Evolutionary conservation across 2,329 filamentous ascomycete genomes (phyloP), one percentile per base, ranked within the genome.

Genomic region (Coleophoma cylindrospora): DNA sequence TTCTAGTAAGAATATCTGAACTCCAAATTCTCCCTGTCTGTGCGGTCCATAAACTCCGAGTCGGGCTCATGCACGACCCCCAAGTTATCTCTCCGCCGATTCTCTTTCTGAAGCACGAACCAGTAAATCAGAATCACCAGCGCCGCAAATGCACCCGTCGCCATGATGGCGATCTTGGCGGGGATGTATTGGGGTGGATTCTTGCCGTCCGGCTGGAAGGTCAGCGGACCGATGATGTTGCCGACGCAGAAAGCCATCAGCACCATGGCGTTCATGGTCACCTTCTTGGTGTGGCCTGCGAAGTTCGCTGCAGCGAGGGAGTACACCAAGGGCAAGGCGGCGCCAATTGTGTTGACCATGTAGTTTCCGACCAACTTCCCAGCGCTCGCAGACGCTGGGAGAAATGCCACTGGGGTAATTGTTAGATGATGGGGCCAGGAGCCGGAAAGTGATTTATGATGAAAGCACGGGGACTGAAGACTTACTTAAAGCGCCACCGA

Each of bases 221-320:
- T 79, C 61, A 77, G 71, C 0, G 76, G 77, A 0, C 76, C 76
- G 54, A 80, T 79, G 52, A 81, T 77, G 59, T 76, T 80, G 14
- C 74, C 76, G 8, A 79, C 60, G 0, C 73, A 76, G 56, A 77
- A 79, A 19, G 70, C 71, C 21, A 70, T 73, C 37, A 70, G 68
- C 51, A 78, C 64, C 50, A 77, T 61, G 32, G 73, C 73, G 22
- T 69, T 69, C 7, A 72, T 73, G 50, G 75, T 74, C 19, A 74
- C 72, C 15, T 74, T 69, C 62, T 78, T 79, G 9, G 75, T 78
- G 27, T 69, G 68, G 11, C 74, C 75, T 10, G 70, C 70, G 43
- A 46, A 51, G 36, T 56, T 56, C 17, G 52, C 52, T 12, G 50
- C 49, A n/a, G 49, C 51, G 41, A 51, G 45, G 11, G 49, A 47